Base-by-base conservation (phyloP, 192 early-diverging fungal genomes). In the Phycomyces nitens region DNA sequence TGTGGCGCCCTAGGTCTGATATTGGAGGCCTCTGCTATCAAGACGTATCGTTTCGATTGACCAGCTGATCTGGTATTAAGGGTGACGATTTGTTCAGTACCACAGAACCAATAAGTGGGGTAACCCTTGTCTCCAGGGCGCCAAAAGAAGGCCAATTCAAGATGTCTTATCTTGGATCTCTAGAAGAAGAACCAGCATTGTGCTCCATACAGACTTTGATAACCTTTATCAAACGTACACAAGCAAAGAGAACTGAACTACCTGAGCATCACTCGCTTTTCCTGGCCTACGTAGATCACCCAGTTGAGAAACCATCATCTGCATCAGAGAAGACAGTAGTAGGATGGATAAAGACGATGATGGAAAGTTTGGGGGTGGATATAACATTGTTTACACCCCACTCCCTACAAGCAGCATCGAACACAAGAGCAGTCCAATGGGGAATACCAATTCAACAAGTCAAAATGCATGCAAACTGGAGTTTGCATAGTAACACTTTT, bases 141-240 rank as follows among this genome's bases (percentile, higher is more conserved):
- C 42, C 58, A 12, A 59, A 59, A 22, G 39, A 47, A 47, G 21
- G 3, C 42, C 39, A 59, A n/a, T 22, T 59, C 21, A 59, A 59
- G 40, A 41, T 21, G 2, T 24, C 20, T 24, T 8, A 7, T 23
- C 21, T 59, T 1, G 22, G 41, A 15, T 34, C 29, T 34, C 11
- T 44, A 22, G 22, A 7, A 15, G 52, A 26, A 0, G 58, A 59
- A 15, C 11, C 20, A 24, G 15, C 23, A 0, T 12, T 59, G 1
- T 59, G 58, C 15, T 41, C 58, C 5, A 23, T 26, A 26, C 14
- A 12, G 7, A 59, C 24, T 24, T 16, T 59, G 15, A 9, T 14
- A 1, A 44, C 9, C 0, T 59, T 43, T 47, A 44, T 59, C 15
- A 7, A 15, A 5, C 15, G 42, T n/a, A 27, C 43, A 15, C 14